Evolutionary conservation across 75 land plant genomes (phyloP), one percentile per base, ranked within the genome.

Genomic region (Gnetum montanum): DNA sequence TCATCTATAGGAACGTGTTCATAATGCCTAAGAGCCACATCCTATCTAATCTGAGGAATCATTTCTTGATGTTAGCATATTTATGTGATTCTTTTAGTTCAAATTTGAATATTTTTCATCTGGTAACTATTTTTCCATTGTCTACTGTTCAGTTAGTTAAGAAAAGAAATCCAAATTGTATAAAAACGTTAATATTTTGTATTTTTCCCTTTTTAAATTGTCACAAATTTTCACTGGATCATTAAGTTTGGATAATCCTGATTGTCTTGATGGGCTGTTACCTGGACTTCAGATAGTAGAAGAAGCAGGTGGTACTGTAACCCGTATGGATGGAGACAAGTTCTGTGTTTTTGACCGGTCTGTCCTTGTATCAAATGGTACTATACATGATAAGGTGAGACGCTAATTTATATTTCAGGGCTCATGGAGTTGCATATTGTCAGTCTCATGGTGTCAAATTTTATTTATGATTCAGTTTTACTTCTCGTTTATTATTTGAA

Each of bases 271-370:
- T 40, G n/a, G n/a, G n/a, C n/a, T n/a, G n/a, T n/a, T n/a, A 4
- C n/a, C 16, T 59, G 54, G 34, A 31, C 3, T 37, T 2, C 69
- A 91, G 97, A 88, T 92, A 38, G 98, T 90, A 73, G 98, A 94
- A 71, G 98, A 94, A 70, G 98, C 98, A 38, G 98, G 98, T 54
- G 98, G 98, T 6, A 62, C 63, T 46, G 98, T 94, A 43, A 70
- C 91, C 24, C 41, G 96, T 49, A 94, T 94, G 98, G 98, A 89
- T 70, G 98, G 98, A 35, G 80, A 76, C 24, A 55, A 66, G 16
- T 94, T 89, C 72, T 64, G 80, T 60, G 98, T 94, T 1, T 94
- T 94, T 78, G 98, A 94, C 57, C 75, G 98, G 41, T 94, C 98
- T 35, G 85, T 94, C 57, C 62, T 94, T 38, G 98, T 94, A 26